Base-by-base conservation (phyloP, 169 alveolate species). In the Eimeria falciformis region DNA sequence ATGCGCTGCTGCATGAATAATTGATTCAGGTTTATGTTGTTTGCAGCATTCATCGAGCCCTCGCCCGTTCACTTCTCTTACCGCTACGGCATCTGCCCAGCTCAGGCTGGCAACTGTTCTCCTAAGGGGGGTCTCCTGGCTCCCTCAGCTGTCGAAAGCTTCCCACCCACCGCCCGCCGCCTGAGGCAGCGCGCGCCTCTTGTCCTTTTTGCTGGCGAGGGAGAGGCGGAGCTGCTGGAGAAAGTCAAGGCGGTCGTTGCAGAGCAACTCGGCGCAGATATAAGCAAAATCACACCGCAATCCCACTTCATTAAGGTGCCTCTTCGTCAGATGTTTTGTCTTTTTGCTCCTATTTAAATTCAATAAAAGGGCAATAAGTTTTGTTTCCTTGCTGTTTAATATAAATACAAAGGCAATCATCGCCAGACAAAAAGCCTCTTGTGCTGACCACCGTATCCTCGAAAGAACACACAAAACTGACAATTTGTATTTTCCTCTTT, bases 231-330 rank as follows among this genome's bases (percentile, higher is more conserved):
- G 23, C 77, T 82, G 6, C 62, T 84, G 66, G 73, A 84, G 71
- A 62, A 62, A 27, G 83, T 84, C 33, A 62, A 66, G 46, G 94
- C 55, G 27, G 88, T 91, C n/a, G 94, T 83, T 65, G 86, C 91
- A n/a, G 91, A 79, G 47, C 89, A 83, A 37, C 69, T 71, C 37
- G 78, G 84, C 17, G 94, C 75, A 9, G 87, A 53, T 29, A 78
- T 66, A 0, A 68, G 40, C 65, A 33, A 45, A 25, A 25, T 91
- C 27, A 21, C n/a, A 25, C 58, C 78, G 29, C 83, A 91, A 29
- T 46, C 79, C 21, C 50, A 47, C 86, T 71, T 23, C 69, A 25
- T 82, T 6, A 82, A 82, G 78, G 90, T 82, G 33, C 62, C 23
- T 21, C 1, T 50, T 50, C 23, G 23, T 50, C n/a, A n/a, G n/a